phyloP scores from a whole-genome alignment of 139 green algal genomes.

The Ettlia oleoabundans region DNA sequence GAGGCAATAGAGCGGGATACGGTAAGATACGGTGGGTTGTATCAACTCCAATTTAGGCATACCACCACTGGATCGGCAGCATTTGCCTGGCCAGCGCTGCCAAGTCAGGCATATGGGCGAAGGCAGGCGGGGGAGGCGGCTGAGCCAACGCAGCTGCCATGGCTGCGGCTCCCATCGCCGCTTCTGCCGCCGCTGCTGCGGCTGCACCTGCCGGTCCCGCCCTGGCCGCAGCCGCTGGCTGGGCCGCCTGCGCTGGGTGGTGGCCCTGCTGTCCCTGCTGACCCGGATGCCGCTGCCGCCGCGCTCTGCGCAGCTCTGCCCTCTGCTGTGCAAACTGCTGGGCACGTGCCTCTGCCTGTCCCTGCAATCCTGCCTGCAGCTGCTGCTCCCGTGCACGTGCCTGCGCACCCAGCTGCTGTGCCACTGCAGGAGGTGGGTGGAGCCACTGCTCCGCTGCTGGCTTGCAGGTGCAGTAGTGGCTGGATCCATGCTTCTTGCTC shows the following conservation, averaged over 20 bases:
- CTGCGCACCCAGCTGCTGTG: background rate
- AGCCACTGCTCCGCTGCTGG: slow-evolving; percentile 7
- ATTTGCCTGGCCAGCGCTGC: too few relatives aligned
- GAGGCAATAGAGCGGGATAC: too few relatives aligned
- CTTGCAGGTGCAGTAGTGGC: slow-evolving; percentile 21
- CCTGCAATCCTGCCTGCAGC: too few relatives aligned
- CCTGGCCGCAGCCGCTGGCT: background rate
- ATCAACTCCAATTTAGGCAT: too few relatives aligned
- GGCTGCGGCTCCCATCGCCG: background rate
- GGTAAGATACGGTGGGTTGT: too few relatives aligned
- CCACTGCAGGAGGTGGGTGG: background rate
- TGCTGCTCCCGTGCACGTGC: background rate
- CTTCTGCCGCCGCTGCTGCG: background rate
- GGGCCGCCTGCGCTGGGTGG: background rate
- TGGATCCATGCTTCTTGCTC: slow-evolving; percentile 14
- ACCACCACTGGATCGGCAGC: too few relatives aligned
- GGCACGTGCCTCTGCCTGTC: too few relatives aligned
- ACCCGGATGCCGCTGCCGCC: background rate
- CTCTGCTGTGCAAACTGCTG: too few relatives aligned
- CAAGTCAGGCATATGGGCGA: too few relatives aligned
- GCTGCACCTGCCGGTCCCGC: background rate
- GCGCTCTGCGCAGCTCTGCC: too few relatives aligned
- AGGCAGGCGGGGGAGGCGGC: too few relatives aligned
- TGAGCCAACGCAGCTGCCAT: too few relatives aligned
- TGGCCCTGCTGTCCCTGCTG: background rate